Evolutionary conservation across 83 land plant species (phyloP), one percentile per base, ranked within the genome.

Genomic region (Diphasiastrum complanatum): DNA sequence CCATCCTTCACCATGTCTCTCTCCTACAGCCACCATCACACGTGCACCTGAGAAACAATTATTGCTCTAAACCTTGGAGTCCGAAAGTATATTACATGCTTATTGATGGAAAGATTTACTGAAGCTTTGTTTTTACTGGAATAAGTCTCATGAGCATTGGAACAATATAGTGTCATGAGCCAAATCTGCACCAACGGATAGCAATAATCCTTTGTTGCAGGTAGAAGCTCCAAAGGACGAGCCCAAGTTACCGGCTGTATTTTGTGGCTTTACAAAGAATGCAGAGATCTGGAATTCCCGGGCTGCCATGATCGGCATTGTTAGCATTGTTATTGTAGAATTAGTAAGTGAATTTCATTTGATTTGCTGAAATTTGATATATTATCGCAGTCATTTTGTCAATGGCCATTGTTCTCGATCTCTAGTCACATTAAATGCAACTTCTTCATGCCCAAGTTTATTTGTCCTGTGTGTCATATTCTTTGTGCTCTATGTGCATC

Each of bases 261-360:
- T 92, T 52, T 75, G 77, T 12, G 98, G 98, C 1, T 92, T 92
- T 61, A 92, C 98, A 10, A 75, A 30, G 43, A 85, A 84, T 31
- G 98, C 98, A 5, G 98, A 92, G 67, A 69, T 77, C 4, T 92
- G 98, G 98, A 92, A 92, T 48, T 85, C 98, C 12, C 78, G 98
- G 38, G 96, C 96, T 33, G 78, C 92, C 41, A 88, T 92, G 98
- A 85, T 92, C 29, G 98, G 98, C 5, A 72, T 92, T 49, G 72
- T 88, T 47, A 96, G 98, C 2, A 79, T 77, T 31, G 75, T 88
- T 73, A 61, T 88, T 47, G 85, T 88, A 1, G 98, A 92, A 70
- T 60, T 83, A 78, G 98, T 92, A 43, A 72, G 84, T 12, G 16
- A n/a, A 40, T 40, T 8, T 40, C 18, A 18, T 48, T 18, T 48